Evolutionary conservation across 257 asterid species (phyloP).

Genomic region (Thymus quinquecostatus): DNA sequence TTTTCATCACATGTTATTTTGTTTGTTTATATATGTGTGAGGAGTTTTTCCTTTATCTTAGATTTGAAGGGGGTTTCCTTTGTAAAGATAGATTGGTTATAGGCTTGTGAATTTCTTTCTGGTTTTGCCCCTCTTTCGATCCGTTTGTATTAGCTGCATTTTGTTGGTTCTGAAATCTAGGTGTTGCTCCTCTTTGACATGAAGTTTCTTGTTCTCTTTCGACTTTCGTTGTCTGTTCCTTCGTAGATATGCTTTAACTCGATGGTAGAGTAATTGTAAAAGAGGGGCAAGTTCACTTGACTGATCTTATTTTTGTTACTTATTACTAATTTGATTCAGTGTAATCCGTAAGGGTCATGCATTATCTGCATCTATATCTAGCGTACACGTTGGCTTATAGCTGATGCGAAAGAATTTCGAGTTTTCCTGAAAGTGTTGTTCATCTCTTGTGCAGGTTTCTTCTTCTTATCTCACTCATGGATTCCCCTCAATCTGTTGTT

Average conservation of each 20-base stretch:
- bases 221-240: conserved; percentile 2
- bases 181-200: neutral
- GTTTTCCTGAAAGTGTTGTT: conserved; percentile 1
- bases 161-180: conserved; percentile 20
- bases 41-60: no score
- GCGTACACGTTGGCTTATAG: neutral
- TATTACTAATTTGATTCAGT: neutral
- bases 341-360: conserved; percentile 1
- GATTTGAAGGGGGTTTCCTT: neutral
- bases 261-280: neutral
- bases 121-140: conserved; percentile 29
- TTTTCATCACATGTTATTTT: neutral
- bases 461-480: conserved; percentile 56
- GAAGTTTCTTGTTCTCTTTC: neutral
- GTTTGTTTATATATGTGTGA: no score
- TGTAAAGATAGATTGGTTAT: neutral
- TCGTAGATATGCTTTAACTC: neutral
- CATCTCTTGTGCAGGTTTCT: conserved; percentile 44
- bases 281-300: conserved; percentile 8
- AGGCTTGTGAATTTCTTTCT: conserved; percentile 12
- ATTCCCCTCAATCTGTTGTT: conserved; percentile 89
- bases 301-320: conserved; percentile 5
- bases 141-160: conserved; percentile 29
- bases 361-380: conserved; percentile 17
- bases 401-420: neutral